phyloP scores from a whole-genome alignment of 2,329 filamentous ascomycete species.

The Sclerotinia spermophila region DNA sequence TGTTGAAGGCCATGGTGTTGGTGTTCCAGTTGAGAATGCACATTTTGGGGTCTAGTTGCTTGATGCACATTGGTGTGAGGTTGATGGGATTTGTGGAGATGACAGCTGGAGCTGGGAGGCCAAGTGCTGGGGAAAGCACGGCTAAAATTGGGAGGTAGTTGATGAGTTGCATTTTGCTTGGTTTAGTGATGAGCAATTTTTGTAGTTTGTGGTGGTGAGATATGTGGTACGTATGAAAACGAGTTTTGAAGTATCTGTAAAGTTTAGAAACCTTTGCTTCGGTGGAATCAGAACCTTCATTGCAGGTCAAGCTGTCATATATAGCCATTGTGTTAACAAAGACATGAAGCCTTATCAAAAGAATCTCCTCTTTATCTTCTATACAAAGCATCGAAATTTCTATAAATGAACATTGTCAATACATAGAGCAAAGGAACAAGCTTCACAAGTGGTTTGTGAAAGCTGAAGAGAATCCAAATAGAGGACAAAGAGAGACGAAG shows the following conservation, averaged over 20 bases:
- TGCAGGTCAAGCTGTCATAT: not conserved
- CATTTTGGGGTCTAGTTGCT: not conserved
- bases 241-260: not conserved
- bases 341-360: not conserved
- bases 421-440: not conserved
- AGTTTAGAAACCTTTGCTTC: not conserved
- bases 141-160: not conserved
- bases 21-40: constrained; percentile 9
- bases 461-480: not conserved
- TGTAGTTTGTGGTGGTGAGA: not conserved
- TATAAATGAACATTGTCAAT: not conserved
- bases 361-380: not conserved
- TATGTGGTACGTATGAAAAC: not conserved
- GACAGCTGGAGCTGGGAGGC: not conserved
- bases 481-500: not conserved
- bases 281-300: not conserved
- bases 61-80: not conserved
- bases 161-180: constrained; percentile 11
- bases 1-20: constrained; percentile 17
- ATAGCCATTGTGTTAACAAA: not conserved
- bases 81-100: not conserved
- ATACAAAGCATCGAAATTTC: not conserved
- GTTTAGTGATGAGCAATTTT: not conserved
- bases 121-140: not conserved
- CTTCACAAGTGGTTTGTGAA: not conserved